Evolutionary conservation across 2,329 filamentous ascomycete genomes (phyloP).

Genomic region (Monosporascus cannonballus): DNA sequence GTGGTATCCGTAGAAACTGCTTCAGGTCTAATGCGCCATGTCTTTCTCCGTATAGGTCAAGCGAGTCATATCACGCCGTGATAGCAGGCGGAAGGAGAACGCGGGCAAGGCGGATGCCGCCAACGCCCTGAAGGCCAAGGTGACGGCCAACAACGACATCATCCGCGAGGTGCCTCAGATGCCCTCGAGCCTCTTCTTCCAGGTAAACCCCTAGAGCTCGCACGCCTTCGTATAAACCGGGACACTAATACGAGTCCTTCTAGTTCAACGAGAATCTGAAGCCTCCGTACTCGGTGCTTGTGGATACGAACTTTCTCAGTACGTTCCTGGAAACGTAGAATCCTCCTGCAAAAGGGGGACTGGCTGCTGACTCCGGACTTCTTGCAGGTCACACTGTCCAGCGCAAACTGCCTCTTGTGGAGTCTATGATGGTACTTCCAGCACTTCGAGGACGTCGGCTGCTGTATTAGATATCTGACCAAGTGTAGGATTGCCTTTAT

Average conservation of each 20-base stretch:
- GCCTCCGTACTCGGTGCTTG: constrained; percentile 72
- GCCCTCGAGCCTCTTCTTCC: constrained; percentile 79
- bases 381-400: constrained; percentile 77
- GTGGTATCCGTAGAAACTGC: not conserved
- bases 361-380: constrained; percentile 66
- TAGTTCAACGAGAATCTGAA: constrained; percentile 72
- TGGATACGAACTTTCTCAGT: constrained; percentile 35
- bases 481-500: constrained; percentile 77
- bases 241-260: not conserved
- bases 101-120: constrained; percentile 57
- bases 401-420: constrained; percentile 80
- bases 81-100: constrained; percentile 79
- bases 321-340: not conserved
- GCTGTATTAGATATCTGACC: constrained; percentile 31
- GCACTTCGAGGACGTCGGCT: too few species aligned
- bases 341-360: not conserved
- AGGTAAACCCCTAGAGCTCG: constrained; percentile 31
- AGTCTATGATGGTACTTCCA: constrained; percentile 59
- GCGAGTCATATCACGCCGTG: constrained; percentile 73
- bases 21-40: not conserved
- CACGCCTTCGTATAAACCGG: too few species aligned
- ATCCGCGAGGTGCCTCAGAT: constrained; percentile 77
- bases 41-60: constrained; percentile 50
- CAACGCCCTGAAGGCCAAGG: constrained; percentile 53
- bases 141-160: constrained; percentile 49